A percentile compares a stretch with the other conserved stretches of the same genome.
phyloP scores from a whole-genome alignment of 2,329 filamentous ascomycete species.

The Calycina marina region DNA sequence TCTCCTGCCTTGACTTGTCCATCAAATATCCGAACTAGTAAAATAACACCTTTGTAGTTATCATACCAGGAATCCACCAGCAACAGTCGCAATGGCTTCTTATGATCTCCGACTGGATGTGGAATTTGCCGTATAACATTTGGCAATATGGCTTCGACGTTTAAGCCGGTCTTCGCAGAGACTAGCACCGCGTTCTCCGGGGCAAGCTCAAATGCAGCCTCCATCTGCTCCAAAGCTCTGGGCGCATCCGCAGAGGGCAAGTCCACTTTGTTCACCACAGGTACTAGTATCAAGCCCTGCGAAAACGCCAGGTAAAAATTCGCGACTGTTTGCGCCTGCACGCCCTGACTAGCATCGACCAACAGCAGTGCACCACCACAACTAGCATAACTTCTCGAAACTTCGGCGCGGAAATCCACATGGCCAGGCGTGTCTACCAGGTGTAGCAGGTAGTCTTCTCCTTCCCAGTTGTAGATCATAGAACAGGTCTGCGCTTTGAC shows the following conservation, averaged over 20 bases:
- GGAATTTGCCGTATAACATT: conserved; percentile 77
- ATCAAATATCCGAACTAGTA: conserved; percentile 84
- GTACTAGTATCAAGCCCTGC: conserved; percentile 72
- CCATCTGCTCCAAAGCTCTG: conserved; percentile 74
- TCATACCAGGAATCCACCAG: conserved; percentile 98
- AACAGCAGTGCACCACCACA: conserved; percentile 86
- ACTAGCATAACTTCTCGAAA: conserved; percentile 87
- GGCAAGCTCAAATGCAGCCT: conserved; percentile 76
- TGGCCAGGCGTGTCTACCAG: conserved; percentile 94
- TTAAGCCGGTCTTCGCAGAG: conserved; percentile 86
- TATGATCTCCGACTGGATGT: conserved; percentile 57
- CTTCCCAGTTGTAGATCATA: conserved; percentile 85
- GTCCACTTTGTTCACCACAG: conserved; percentile 95
- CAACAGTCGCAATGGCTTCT: conserved; percentile 64
- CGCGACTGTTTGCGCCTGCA: conserved; percentile 95
- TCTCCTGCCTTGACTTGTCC: conserved; percentile 73
- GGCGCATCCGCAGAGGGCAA: conserved; percentile 79
- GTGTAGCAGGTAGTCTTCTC: conserved; percentile 82
- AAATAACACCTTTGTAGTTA: conserved; percentile 82
- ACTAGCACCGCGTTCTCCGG: conserved; percentile 61
- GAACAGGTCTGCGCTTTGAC: conserved; percentile 98
- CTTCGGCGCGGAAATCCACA: conserved; percentile 94
- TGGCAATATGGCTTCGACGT: conserved; percentile 71
- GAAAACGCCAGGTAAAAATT: conserved; percentile 98
- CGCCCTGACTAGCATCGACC: conserved; percentile 89